These are phyloP conservation scores for Scytalidium lignicola DNA, from an alignment of 2,329 filamentous ascomycete genomes.

Conservation along the genomic window DNA sequence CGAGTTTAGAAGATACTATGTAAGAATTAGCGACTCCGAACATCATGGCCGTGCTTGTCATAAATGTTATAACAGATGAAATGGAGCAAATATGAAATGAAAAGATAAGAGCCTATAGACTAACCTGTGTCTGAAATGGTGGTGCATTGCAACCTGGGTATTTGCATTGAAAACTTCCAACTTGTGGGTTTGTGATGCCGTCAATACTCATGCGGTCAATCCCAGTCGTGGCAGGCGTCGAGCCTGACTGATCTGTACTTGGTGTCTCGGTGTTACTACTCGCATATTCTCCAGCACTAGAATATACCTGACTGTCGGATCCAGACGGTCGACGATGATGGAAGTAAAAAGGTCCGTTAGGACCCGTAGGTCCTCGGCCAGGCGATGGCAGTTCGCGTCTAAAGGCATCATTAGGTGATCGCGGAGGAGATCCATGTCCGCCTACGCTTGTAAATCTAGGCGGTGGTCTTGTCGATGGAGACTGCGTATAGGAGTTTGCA, in stretches of 20 bases:
- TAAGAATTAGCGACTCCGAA: conserved; percentile 5
- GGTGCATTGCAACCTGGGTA: conserved; percentile 61
- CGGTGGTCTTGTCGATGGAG: conserved; percentile 20
- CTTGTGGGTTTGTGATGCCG: conserved; percentile 48
- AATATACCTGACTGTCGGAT: conserved; percentile 18
- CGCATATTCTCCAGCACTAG: conserved; percentile 20
- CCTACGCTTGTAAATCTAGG: conserved; percentile 16
- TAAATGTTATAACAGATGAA: too few relatives aligned
- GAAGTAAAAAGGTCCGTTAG: conserved; percentile 11
- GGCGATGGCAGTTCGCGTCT: conserved; percentile 39
- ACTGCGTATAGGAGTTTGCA: conserved; percentile 18
- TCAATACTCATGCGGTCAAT: conserved; percentile 55
- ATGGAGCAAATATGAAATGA: too few relatives aligned
- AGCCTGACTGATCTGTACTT: conserved; percentile 38
- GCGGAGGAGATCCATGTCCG: conserved; percentile 23
- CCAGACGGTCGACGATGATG: conserved; percentile 20
- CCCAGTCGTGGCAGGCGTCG: conserved; percentile 37
- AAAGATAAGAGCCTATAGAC: neutral
- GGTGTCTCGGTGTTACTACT: conserved; percentile 39
- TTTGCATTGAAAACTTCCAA: conserved; percentile 53
- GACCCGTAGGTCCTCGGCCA: conserved; percentile 5
- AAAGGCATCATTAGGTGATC: conserved; percentile 24
- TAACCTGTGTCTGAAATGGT: conserved; percentile 70
- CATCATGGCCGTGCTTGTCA: too few relatives aligned
- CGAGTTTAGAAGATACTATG: conserved; percentile 66